Conservation (phyloP, 2,329 filamentous ascomycete genomes). For the Cytospora piceae region DNA sequence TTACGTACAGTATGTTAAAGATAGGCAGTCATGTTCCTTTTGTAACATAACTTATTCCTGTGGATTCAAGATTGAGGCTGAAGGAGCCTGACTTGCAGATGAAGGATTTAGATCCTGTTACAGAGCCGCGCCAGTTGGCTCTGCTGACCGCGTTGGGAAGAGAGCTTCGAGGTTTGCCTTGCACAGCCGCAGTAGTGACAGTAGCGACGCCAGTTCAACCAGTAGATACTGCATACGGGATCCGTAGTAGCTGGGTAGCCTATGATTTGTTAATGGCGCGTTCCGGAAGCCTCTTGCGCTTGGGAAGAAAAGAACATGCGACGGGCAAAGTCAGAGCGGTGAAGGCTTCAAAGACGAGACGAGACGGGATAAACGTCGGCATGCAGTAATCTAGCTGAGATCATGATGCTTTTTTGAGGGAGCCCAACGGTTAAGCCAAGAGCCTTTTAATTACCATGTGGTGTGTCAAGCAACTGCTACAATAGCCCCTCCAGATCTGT, state of each 20-base stretch:
- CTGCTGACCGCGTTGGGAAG: not conserved
- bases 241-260: no score
- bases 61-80: not conserved
- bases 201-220: not conserved
- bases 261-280: not conserved
- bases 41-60: not conserved
- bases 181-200: not conserved
- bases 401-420: not conserved
- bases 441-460: not conserved
- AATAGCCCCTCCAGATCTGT: not conserved
- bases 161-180: not conserved
- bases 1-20: not conserved
- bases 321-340: not conserved
- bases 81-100: not conserved
- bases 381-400: not conserved
- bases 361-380: not conserved
- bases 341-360: not conserved
- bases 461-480: not conserved
- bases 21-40: not conserved
- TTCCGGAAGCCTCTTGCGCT: not conserved
- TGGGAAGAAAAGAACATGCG: not conserved
- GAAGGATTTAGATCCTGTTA: not conserved
- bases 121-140: slow-evolving; percentile 2
- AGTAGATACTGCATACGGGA: no score
- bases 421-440: no score